Evolutionary conservation across 805 yeast genomes (phyloP).

Genomic region (Helenozyma rhizophorensis): DNA sequence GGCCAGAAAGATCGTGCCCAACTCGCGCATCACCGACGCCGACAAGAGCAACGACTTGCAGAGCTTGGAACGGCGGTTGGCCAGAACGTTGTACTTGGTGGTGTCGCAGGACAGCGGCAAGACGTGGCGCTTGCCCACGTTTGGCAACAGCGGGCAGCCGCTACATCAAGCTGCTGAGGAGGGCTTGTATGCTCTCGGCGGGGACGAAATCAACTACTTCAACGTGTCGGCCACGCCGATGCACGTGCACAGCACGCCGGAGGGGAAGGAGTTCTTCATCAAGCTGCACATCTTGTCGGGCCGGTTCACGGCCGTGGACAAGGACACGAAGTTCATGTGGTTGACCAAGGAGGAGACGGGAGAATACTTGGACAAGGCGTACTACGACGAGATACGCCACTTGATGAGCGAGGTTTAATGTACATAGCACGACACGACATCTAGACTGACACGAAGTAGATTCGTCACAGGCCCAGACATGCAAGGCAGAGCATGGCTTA

Average conservation of each 20-base stretch:
- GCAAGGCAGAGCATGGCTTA: too few species aligned
- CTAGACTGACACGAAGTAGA: slow-evolving; percentile 7
- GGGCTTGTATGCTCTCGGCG: slow-evolving; percentile 70
- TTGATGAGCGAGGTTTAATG: slow-evolving; percentile 38
- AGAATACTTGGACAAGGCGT: slow-evolving; percentile 46
- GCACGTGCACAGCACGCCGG: slow-evolving; percentile 35
- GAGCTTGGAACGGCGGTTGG: slow-evolving; percentile 74
- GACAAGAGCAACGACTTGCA: slow-evolving; percentile 58
- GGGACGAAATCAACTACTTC: slow-evolving; percentile 76
- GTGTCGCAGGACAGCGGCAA: slow-evolving; percentile 40
- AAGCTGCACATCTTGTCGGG: slow-evolving; percentile 91
- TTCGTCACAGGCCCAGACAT: too few species aligned
- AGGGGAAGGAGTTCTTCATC: slow-evolving; percentile 59
- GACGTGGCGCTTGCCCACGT: slow-evolving; percentile 82
- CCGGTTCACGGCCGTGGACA: slow-evolving; percentile 45
- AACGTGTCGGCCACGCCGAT: slow-evolving; percentile 89
- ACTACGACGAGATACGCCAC: slow-evolving; percentile 53
- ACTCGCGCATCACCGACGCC: slow-evolving; percentile 72
- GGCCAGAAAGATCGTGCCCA: slow-evolving; percentile 63
- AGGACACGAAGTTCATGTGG: slow-evolving; percentile 66
- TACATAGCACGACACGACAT: slow-evolving; percentile 1
- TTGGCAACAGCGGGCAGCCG: slow-evolving; percentile 42
- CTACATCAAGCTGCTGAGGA: slow-evolving; percentile 71
- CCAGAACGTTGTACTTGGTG: slow-evolving; percentile 74
- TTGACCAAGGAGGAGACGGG: slow-evolving; percentile 73